Base-by-base conservation (phyloP, 2,329 filamentous ascomycete species). In the Cladosporium sp. region DNA sequence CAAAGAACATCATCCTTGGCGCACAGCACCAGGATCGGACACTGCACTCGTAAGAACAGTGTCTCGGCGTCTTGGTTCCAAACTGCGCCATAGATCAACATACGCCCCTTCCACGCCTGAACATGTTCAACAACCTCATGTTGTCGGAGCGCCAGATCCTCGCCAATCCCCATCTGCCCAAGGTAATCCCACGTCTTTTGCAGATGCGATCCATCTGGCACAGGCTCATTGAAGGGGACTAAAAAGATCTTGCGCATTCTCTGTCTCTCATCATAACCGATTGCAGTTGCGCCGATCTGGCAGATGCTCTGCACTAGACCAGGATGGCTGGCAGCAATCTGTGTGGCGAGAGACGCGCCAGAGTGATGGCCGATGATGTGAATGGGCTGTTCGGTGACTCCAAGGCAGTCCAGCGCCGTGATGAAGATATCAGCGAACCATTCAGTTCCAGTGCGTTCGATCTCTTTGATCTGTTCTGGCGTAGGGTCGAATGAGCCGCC, bases 131-230 rank as follows among this genome's bases (percentile, higher is more conserved):
- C 17, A n/a, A 14, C 37, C 37, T 39, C 37, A 6, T 12, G 12
- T 3, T 39, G 37, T 39, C 37, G 37, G 17, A 39, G 37, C 14
- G 11, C 7, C 37, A 39, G 7, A 8, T 39, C 37, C 12, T 39
- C 14, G 15, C 37, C 37, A 39, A 39, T 39, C 2, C 37, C 37
- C 37, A 39, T 39, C 37, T 15, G 11, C 37, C 38, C 51, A 42
- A 55, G 51, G 36, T 55, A 55, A 39, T 39, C 38, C 51, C 51
- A 55, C 5, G 51, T 55, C 51, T 55, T 55, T 19, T 39, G 37
- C 1, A 55, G 51, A 17, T 55, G 51, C 19, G 36, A 22, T 11
- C 51, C 51, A 39, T 55, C 51, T 3, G 20, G 17, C 12, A 25
- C 36, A 6, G 51, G 51, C 37, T 55, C 6, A 17, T 55, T 55